Percentiles rank a stretch among this genome's conserved stretches.
These are phyloP conservation scores for Chrysochromulina parva DNA, from an alignment of 78 protist species.

Conservation along the genomic window DNA sequence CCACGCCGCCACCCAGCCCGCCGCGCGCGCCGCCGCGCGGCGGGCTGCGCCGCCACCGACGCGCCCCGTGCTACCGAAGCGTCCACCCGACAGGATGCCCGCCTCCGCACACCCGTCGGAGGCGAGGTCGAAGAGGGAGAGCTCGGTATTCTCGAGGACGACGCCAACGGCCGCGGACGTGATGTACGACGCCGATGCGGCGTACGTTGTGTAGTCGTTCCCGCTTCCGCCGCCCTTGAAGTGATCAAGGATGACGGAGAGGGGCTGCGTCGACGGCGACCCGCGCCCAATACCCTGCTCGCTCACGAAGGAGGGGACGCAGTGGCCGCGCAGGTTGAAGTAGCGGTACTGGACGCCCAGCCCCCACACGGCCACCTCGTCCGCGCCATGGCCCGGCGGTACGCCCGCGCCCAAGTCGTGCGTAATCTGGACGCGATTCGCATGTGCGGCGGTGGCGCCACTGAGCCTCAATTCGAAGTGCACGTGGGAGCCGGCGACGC, in stretches of 20 bases:
- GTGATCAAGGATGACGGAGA: neutral
- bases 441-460: no score
- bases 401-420: no score
- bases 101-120: no score
- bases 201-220: neutral
- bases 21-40: no score
- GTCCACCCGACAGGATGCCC: no score
- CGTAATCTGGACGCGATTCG: no score
- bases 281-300: neutral
- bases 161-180: neutral
- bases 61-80: no score
- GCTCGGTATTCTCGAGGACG: neutral
- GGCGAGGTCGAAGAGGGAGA: neutral
- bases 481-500: no score
- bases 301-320: neutral
- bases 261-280: neutral
- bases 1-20: no score
- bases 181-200: neutral
- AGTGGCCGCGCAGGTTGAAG: conserved; percentile 11
- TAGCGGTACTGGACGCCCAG: neutral
- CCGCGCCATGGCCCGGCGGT: no score
- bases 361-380: neutral
- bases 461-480: no score
- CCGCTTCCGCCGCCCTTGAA: neutral
- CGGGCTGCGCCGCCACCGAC: no score